These are phyloP conservation scores for Syzygium oleosum DNA, from an alignment of 345 rosid species.

Conservation along the genomic window DNA sequence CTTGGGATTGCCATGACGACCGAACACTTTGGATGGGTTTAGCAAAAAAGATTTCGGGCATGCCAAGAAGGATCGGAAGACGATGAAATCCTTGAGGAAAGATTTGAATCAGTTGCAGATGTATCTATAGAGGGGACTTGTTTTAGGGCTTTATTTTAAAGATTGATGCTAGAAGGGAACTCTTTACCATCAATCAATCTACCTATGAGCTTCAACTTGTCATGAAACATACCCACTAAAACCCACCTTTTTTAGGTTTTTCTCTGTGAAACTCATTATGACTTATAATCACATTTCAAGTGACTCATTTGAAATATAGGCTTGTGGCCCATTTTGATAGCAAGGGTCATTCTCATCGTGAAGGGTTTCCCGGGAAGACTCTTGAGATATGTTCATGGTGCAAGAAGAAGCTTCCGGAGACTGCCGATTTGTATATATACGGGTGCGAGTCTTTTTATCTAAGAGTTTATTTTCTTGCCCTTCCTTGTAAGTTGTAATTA, in stretches of 20 bases:
- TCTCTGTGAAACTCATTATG: not conserved
- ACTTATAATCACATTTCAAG: not conserved
- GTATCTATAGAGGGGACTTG: not conserved
- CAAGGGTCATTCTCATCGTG: not conserved
- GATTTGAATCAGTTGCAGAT: not conserved
- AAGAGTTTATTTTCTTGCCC: not conserved
- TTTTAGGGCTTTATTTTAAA: too few relatives aligned
- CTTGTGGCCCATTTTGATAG: not conserved
- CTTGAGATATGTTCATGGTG: not conserved
- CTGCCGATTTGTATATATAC: not conserved
- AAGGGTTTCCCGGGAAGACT: not conserved
- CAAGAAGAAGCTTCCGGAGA: not conserved
- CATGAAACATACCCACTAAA: not conserved
- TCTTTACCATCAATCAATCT: too few relatives aligned
- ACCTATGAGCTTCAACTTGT: too few relatives aligned
- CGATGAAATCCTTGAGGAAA: not conserved
- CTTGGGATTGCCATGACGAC: constrained; percentile 15
- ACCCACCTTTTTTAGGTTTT: not conserved
- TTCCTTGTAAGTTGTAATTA: not conserved
- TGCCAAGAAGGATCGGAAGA: not conserved
- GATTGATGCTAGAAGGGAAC: too few relatives aligned
- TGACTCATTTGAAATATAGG: not conserved
- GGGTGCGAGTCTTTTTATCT: not conserved
- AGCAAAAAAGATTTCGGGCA: not conserved
- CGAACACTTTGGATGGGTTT: constrained; percentile 27